Base-by-base conservation (phyloP, 345 rosid genomes). In the Populus nigra region DNA sequence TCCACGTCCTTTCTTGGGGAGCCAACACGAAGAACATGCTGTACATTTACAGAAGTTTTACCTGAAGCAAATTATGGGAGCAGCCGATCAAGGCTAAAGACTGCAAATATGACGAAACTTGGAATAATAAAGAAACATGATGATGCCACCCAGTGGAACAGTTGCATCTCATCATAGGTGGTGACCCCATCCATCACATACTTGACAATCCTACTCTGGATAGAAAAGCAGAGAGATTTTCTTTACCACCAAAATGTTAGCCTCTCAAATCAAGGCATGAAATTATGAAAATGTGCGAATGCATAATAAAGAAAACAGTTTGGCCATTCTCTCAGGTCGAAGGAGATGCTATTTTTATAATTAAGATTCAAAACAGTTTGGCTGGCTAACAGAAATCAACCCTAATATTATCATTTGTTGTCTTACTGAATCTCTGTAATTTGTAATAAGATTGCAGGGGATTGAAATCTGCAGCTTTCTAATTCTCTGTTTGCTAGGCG, bases 161-260 rank as follows among this genome's bases (percentile, higher is more conserved):
- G 69, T 85, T 79, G 88, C 36, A 57, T 57, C 22, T 74, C 71
- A 83, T 81, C 77, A 83, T 81, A 39, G 72, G 50, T 71, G 63
- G 45, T 65, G 82, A 65, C 66, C 82, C 80, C 74, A 77, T 77
- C 35, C 65, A n/a, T 55, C 16, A 16, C 57, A 38, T 16, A 23
- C 57, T 67, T 68, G 45, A n/a, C 68, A 33, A 39, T 65, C 65
- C 74, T 66, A n/a, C 63, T 0, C 67, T 36, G 6, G 29, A 59
- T 59, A n/a, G 5, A 59, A 59, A 59, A 59, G 65, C 22, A 47
- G 65, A 65, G 17, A 10, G 29, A 27, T 20, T 29, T 65, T 65
- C 22, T 31, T 65, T 65, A 29, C 22, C 23, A 36, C 45, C 12
- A 20, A 31, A 36, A 67, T 36, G 47, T 18, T 67, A 8, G 22